These are phyloP conservation scores for Pugionium dolabratum DNA, from an alignment of 345 rosid genomes.

Conservation along the genomic window DNA sequence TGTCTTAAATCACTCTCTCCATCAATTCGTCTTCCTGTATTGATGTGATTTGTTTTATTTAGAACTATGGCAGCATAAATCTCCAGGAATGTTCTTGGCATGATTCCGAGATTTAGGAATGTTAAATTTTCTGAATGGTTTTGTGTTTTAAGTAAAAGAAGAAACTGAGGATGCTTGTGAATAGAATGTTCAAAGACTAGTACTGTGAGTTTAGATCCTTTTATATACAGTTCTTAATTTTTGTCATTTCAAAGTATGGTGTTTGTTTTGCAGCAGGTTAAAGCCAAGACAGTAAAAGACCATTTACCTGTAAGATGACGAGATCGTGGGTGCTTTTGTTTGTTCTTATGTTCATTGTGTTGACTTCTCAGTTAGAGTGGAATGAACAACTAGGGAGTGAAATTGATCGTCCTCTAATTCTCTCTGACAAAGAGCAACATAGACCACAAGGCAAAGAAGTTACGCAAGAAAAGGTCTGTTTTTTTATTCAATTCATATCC, in stretches of 20 bases:
- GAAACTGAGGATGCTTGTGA: neutral
- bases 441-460: conserved; percentile 49
- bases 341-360: conserved; percentile 58
- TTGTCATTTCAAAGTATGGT: neutral
- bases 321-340: conserved; percentile 71
- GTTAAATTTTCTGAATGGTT: neutral
- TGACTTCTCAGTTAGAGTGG: conserved; percentile 80
- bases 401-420: conserved; percentile 40
- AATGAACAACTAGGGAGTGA: conserved; percentile 68
- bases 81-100: neutral
- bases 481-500: neutral
- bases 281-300: conserved; percentile 25
- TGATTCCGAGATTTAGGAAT: neutral
- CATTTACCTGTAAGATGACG: conserved; percentile 47
- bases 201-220: neutral
- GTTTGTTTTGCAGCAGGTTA: conserved; percentile 31
- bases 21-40: neutral
- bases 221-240: neutral
- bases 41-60: neutral
- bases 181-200: neutral
- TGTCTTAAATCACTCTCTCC: too few species aligned
- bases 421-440: conserved; percentile 45
- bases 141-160: neutral
- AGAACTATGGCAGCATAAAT: conserved; percentile 3
- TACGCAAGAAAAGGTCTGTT: conserved; percentile 65